Evolutionary conservation across 495 filamentous ascomycete genomes (phyloP).

Genomic region (Penicillium paxilli): DNA sequence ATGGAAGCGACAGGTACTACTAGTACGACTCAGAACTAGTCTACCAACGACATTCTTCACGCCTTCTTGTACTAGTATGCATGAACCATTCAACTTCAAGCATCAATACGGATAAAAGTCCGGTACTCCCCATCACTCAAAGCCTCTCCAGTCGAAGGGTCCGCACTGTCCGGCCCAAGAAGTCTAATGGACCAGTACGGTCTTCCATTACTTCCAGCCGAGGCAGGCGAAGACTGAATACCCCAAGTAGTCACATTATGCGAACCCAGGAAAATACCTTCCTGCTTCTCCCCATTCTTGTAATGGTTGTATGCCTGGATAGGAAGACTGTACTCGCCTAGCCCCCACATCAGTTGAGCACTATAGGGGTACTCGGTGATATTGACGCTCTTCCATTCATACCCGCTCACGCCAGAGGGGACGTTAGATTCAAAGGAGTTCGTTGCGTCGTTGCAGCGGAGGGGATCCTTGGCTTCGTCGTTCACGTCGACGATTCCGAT

Average conservation of each 20-base stretch:
- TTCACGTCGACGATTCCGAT: conserved; percentile 7
- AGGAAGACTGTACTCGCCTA: conserved; percentile 7
- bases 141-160: not conserved
- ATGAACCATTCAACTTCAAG: not conserved
- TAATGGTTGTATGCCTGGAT: conserved; percentile 11
- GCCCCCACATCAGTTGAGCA: conserved; percentile 6
- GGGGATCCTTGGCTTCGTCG: conserved; percentile 1
- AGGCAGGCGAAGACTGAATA: conserved; percentile 1
- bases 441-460: conserved; percentile 11
- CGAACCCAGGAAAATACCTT: conserved; percentile 11
- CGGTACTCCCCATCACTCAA: conserved; percentile 8
- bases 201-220: not conserved
- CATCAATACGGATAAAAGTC: conserved; percentile 9
- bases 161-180: conserved; percentile 5
- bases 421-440: conserved; percentile 5
- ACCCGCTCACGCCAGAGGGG: not conserved
- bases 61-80: no score
- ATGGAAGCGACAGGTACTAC: no score
- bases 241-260: conserved; percentile 16
- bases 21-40: no score
- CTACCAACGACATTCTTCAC: no score
- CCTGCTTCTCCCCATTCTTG: conserved; percentile 8
- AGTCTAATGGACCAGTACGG: conserved; percentile 10
- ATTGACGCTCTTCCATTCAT: conserved; percentile 3
- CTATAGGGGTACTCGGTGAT: conserved; percentile 7